Conservation (phyloP, 129 eudicot species). For the Helianthus tuberosus region DNA sequence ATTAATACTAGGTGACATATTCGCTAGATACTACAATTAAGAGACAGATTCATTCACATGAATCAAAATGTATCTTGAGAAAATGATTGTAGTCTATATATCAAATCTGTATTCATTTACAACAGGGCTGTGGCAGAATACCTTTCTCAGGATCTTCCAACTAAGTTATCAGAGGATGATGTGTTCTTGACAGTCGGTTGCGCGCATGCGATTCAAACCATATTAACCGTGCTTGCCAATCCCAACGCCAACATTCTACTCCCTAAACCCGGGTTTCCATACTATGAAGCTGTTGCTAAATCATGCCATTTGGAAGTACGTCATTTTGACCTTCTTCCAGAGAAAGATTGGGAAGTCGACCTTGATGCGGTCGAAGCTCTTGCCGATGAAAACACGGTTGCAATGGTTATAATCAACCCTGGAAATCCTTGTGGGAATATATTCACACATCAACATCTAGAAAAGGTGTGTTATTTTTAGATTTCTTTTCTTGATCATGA, state of each 20-base stretch:
- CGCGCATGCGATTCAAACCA: constrained; percentile 61
- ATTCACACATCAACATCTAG: constrained; percentile 55
- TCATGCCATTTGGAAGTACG: constrained; percentile 56
- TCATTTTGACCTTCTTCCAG: constrained; percentile 70
- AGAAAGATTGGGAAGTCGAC: constrained; percentile 75
- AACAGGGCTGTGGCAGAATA: constrained; percentile 70
- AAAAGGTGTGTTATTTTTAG: constrained; percentile 50
- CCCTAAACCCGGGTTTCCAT: constrained; percentile 80
- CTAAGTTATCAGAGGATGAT: constrained; percentile 69
- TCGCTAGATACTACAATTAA: no score
- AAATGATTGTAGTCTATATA: background rate
- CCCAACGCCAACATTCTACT: constrained; percentile 75
- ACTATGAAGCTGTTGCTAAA: constrained; percentile 61
- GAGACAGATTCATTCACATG: no score
- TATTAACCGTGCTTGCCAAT: constrained; percentile 55
- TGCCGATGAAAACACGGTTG: constrained; percentile 81
- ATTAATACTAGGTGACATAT: no score
- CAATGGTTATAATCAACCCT: constrained; percentile 35
- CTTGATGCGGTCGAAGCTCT: constrained; percentile 69
- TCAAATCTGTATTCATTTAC: background rate
- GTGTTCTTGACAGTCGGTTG: constrained; percentile 77
- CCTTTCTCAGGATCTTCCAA: constrained; percentile 76
- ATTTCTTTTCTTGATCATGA: background rate
- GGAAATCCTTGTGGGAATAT: constrained; percentile 69
- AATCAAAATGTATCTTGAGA: no score